Base-by-base conservation (phyloP, 345 rosid genomes). In the Linum lewisii region DNA sequence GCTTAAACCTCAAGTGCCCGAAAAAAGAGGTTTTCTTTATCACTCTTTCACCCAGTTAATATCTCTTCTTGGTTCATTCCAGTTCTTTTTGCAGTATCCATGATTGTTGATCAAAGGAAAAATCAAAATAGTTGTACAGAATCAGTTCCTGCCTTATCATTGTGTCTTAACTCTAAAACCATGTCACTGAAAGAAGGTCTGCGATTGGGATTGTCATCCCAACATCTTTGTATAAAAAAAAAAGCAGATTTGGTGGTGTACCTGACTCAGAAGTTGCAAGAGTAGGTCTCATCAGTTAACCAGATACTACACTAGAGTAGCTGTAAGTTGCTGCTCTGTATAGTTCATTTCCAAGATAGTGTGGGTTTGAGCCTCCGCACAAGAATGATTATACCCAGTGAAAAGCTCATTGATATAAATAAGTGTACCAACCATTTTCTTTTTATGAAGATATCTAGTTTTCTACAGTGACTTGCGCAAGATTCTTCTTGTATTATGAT, bases 321-420 rank as follows among this genome's bases (percentile, higher is more conserved):
- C 87, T 51, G 93, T 84, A 69, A 91, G 96, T 79, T 86, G 96
- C 83, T 88, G 98, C 72, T 91, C 98, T 0, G 95, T 86, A 69
- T 91, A 91, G 73, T 81, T 91, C 96, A 91, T 91, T 82, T 91
- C 98, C 68, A 91, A 77, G 61, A 91, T 95, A 52, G 98, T 91
- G 72, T 91, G 95, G 47, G 98, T 96, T 96, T 91, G 98, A 69
- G 93, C 90, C 80, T 84, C 93, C 51, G 90, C 86, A 32, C 83
- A 88, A 45, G 82, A 82, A 73, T 92, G 96, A 10, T 96, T 92
- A 66, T 92, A 92, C 23, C 98, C 95, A 55, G 96, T 88, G 42
- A 92, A 83, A 76, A 92, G 88, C 78, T 92, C 98, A 75, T 88
- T 91, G 79, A 91, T 91, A 58, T 91, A 91, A 72, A 91, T 88